Evolutionary conservation across 176 grass and related monocot genomes (phyloP).

Genomic region (Phoenix roebelenii): DNA sequence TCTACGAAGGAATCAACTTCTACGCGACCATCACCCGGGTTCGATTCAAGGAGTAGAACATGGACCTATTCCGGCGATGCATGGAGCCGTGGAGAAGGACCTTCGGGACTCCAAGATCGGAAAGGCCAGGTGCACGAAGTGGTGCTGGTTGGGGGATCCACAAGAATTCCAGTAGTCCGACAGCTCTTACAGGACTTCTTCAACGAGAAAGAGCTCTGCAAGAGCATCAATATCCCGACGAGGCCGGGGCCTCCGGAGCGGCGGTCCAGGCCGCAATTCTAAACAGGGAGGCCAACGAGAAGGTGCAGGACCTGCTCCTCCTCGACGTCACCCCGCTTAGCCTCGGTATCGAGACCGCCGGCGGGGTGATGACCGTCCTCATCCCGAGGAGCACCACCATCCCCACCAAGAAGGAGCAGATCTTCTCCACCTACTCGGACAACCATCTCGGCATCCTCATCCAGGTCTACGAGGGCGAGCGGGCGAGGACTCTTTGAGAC

Average conservation of each 20-base stretch:
- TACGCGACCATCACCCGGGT: constrained; percentile 13
- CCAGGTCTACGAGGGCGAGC: constrained; percentile 24
- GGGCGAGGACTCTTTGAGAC: constrained; percentile 6
- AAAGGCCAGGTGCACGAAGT: constrained; percentile 21
- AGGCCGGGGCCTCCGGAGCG: constrained; percentile 1
- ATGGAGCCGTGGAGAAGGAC: constrained; percentile 17
- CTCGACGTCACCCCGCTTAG: constrained; percentile 16
- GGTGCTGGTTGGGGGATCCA: constrained; percentile 20
- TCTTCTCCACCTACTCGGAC: constrained; percentile 19
- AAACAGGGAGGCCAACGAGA: constrained; percentile 18
- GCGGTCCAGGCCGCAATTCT: constrained; percentile 19
- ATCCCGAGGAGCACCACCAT: constrained; percentile 23
- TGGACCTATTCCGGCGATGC: constrained; percentile 15
- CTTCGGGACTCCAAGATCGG: constrained; percentile 16
- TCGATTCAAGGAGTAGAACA: constrained; percentile 17
- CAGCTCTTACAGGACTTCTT: neutral
- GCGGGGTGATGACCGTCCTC: constrained; percentile 15
- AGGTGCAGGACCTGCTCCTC: constrained; percentile 24
- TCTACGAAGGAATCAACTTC: constrained; percentile 17
- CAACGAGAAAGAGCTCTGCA: too few species aligned
- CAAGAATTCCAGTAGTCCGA: constrained; percentile 12
- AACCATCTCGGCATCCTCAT: constrained; percentile 17
- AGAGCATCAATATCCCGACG: too few species aligned
- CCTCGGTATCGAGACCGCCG: constrained; percentile 13
- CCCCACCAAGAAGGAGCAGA: constrained; percentile 22